Conservation (phyloP, 768 basidiomycete genomes). For the Roridomyces roridus region DNA sequence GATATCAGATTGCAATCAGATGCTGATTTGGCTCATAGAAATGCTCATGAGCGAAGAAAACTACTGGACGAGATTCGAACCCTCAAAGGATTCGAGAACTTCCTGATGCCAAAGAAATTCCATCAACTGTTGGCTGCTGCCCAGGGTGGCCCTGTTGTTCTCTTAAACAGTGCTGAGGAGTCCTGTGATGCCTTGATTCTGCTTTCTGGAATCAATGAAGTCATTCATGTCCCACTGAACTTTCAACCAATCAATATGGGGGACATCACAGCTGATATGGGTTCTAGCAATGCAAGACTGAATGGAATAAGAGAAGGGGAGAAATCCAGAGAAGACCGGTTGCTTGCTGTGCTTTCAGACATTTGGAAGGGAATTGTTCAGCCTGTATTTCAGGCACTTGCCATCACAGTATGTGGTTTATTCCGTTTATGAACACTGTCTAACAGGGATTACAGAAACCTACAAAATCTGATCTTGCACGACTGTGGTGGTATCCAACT, state of each 20-base stretch:
- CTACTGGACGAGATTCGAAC: constrained; percentile 22
- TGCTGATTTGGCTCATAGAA: not conserved
- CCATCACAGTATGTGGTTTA: not conserved
- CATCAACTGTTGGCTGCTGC: constrained; percentile 11
- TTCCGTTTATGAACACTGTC: not conserved
- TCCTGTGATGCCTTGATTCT: not conserved
- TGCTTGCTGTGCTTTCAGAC: constrained; percentile 5
- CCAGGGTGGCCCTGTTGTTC: constrained; percentile 22
- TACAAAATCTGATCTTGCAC: not conserved
- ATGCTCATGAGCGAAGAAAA: not conserved
- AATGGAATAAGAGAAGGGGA: not conserved
- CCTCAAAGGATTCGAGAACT: constrained; percentile 21
- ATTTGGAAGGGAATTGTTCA: constrained; percentile 29
- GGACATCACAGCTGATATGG: not conserved
- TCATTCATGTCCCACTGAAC: not conserved
- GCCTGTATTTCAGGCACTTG: constrained; percentile 26
- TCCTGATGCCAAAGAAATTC: constrained; percentile 20
- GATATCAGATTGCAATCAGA: not conserved
- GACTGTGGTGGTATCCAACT: not conserved
- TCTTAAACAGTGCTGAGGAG: constrained; percentile 15
- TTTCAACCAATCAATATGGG: not conserved
- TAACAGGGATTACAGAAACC: not conserved
- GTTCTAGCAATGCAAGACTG: constrained; percentile 3
- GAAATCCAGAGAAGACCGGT: not conserved
- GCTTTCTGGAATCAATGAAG: not conserved